Evolutionary conservation across 495 filamentous ascomycete species (phyloP), one percentile per base, ranked within the genome.

Genomic region (Talaromyces proteolyticus): DNA sequence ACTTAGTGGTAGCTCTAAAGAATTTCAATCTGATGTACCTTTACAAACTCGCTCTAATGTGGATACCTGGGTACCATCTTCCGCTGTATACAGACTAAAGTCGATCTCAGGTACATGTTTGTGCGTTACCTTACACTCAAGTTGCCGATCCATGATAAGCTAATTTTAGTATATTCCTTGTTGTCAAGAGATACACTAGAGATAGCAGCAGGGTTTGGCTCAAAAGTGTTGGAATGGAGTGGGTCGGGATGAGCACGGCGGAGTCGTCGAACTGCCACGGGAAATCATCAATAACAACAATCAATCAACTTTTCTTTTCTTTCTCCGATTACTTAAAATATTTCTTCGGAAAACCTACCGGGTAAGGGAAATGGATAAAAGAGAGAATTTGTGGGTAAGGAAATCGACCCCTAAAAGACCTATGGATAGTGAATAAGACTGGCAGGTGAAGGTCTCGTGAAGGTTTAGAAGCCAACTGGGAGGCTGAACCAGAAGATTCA

Each of bases 51-150:
- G 80, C 65, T 98, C 93, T 68, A 86, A 69, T 46, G 93, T 98
- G 75, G 85, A 97, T 63, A 98, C 93, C 68, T 95, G 85, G 22
- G 80, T 81, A 57, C 88, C 89, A 79, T 98, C 93, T 69, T 98
- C 93, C 91, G 96, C 95, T 40, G 85, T 90, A 67, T 98, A 93
- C 58, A 98, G 80, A 43, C 89, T 91, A 66, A 97, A 97, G 70
- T 98, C 93, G 63, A 98, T 96, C 76, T 98, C 93, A 25, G 93
- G 93, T 41, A 91, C 80, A 42, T 91, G 89, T 81, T 96, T 98
- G 54, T 97, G 79, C 61, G 79, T 81, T 63, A 98, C 85, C 46
- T 92, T 93, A 60, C 87, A 87, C 53, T 72, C 74, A 25, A 78
- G 61, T 48, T 57, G 62, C 39, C 59, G 61, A 61, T 74, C 68